These are phyloP conservation scores for Globisporangium splendens DNA, from an alignment of 352 stramenopile genomes.

Conservation along the genomic window DNA sequence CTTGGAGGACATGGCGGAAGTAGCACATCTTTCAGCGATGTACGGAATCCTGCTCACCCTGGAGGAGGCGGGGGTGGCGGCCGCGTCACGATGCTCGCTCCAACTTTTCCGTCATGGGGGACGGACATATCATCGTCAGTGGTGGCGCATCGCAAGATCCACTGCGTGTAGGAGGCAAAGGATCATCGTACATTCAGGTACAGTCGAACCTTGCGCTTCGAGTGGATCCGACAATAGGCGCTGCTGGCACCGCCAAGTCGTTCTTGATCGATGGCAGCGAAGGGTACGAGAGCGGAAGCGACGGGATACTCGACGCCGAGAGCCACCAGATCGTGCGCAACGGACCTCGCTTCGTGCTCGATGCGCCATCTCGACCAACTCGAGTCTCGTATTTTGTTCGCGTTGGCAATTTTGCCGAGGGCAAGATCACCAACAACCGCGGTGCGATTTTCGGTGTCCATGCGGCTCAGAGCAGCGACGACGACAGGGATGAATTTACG, in stretches of 20 bases:
- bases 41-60: slow-evolving; percentile 4
- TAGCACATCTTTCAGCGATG: slow-evolving; percentile 18
- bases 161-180: slow-evolving; percentile 27
- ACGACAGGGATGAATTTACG: slow-evolving; percentile 51
- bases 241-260: slow-evolving; percentile 65
- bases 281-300: slow-evolving; percentile 16
- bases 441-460: slow-evolving; percentile 66
- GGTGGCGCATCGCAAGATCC: slow-evolving; percentile 53
- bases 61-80: slow-evolving; percentile 90
- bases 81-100: slow-evolving; percentile 84
- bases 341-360: slow-evolving; percentile 44
- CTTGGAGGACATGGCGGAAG: slow-evolving; percentile 79
- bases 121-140: slow-evolving; percentile 76
- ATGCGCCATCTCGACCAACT: slow-evolving; percentile 24
- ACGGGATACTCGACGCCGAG: slow-evolving; percentile 14
- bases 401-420: slow-evolving; percentile 41
- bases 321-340: slow-evolving; percentile 34
- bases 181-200: slow-evolving; percentile 42
- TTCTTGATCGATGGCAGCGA: slow-evolving; percentile 57
- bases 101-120: slow-evolving; percentile 90
- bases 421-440: slow-evolving; percentile 40
- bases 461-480: slow-evolving; percentile 2
- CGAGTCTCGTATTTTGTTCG: slow-evolving; percentile 81
- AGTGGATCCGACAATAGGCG: slow-evolving; percentile 62
- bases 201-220: slow-evolving; percentile 40